Conservation (phyloP, 2,329 filamentous ascomycete species). For the Colletotrichum sp. region DNA sequence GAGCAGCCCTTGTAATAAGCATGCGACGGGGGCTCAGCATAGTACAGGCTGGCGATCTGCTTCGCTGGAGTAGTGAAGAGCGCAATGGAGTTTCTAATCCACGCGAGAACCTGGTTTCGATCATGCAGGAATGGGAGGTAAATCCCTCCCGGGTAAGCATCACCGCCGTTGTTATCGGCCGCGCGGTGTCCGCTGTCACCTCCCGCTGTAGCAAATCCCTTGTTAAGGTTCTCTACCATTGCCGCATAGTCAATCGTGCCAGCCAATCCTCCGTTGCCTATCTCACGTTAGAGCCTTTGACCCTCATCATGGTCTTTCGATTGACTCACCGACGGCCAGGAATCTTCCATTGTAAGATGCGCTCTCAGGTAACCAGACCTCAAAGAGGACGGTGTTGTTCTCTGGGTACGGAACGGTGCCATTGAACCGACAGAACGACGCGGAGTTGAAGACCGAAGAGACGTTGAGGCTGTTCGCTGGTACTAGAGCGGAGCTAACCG, state of each 20-base stretch:
- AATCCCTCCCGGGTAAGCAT: not conserved
- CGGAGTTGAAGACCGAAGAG: not conserved
- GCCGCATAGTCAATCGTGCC: not conserved
- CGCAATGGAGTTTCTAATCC: constrained; percentile 5
- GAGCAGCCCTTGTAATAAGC: constrained; percentile 9
- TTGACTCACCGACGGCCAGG: not conserved
- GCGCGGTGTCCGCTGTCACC: constrained; percentile 4
- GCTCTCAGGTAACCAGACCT: not conserved
- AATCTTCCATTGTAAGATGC: not conserved
- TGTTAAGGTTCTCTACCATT: constrained; percentile 3
- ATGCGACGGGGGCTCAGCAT: not conserved
- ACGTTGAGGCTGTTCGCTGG: not conserved
- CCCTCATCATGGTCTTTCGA: fast-evolving
- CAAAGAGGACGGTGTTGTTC: not conserved
- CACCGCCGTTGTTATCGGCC: not conserved
- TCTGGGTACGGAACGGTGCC: not conserved
- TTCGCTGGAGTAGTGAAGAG: not conserved
- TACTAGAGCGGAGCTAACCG: not conserved
- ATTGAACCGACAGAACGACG: not conserved
- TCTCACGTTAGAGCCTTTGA: not conserved
- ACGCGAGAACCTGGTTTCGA: constrained; percentile 2
- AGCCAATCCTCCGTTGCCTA: constrained; percentile 10
- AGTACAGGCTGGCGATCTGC: not conserved
- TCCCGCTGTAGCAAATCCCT: constrained; percentile 1
- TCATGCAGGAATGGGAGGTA: not conserved